A percentile compares a stretch with the other conserved stretches of the same genome.
phyloP scores from a whole-genome alignment of 805 yeast genomes.

The Starmerella bombi region DNA sequence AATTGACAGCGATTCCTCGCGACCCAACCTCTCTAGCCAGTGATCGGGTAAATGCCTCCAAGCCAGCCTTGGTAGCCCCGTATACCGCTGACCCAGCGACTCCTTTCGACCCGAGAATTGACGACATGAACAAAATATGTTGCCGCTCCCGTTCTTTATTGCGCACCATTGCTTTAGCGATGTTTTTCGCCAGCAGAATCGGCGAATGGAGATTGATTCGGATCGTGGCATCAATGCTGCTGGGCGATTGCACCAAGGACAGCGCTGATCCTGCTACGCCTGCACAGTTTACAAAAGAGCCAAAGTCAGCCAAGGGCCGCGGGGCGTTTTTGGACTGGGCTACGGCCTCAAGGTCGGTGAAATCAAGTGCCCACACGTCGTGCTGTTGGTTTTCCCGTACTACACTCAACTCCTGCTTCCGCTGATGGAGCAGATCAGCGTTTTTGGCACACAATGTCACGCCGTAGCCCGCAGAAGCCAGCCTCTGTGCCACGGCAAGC shows the following conservation, averaged over 20 bases:
- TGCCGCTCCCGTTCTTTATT: conserved; percentile 10
- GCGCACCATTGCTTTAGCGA: conserved; percentile 40
- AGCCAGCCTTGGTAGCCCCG: conserved; percentile 57
- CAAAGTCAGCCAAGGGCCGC: conserved; percentile 30
- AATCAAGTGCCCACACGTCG: conserved; percentile 16
- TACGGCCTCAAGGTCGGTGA: conserved; percentile 8
- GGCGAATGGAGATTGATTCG: conserved; percentile 49
- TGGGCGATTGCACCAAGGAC: conserved; percentile 32
- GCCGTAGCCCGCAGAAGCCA: conserved; percentile 41
- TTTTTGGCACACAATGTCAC: conserved; percentile 42
- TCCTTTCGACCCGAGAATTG: conserved; percentile 38
- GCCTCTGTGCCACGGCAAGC: conserved; percentile 36
- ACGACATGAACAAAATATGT: conserved; percentile 50
- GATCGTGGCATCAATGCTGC: conserved; percentile 36
- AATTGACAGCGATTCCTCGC: conserved; percentile 44
- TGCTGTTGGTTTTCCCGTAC: conserved; percentile 9
- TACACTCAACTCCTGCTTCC: conserved; percentile 17
- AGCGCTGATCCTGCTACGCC: conserved; percentile 50
- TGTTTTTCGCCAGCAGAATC: conserved; percentile 42
- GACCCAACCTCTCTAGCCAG: conserved; percentile 48
- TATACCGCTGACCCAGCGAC: conserved; percentile 48
- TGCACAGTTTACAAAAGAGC: conserved; percentile 34
- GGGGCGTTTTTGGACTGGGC: conserved; percentile 15
- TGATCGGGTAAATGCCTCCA: conserved; percentile 46
- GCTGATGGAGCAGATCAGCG: conserved; percentile 27